Conservation (phyloP, 176 grass and related monocot genomes). For the Secale cereale region DNA sequence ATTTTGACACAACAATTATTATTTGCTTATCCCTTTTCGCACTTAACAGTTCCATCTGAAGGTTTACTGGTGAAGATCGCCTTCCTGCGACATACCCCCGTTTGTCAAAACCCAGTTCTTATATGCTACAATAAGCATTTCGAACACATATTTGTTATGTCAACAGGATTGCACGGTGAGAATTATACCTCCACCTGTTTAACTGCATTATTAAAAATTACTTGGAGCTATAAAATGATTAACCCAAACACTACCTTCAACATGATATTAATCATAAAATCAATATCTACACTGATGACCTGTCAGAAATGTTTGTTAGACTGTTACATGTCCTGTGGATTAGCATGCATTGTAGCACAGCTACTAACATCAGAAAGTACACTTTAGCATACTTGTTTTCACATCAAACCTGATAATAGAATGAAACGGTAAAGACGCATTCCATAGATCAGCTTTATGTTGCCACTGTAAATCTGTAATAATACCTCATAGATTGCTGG, state of each 20-base stretch:
- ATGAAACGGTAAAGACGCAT: background rate
- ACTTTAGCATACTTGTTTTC: slow-evolving; percentile 3
- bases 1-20: slow-evolving; percentile 41
- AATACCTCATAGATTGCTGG: background rate
- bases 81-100: background rate
- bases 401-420: slow-evolving; percentile 28
- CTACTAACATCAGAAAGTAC: background rate
- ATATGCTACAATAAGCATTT: background rate
- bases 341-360: background rate
- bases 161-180: background rate
- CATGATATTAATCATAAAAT: background rate
- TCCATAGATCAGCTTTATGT: slow-evolving; percentile 6
- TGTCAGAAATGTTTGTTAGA: slow-evolving; percentile 16
- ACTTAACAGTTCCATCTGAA: slow-evolving; percentile 13
- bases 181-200: background rate
- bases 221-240: slow-evolving; percentile 10
- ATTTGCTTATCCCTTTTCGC: slow-evolving; percentile 35
- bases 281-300: background rate
- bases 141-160: background rate
- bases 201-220: background rate
- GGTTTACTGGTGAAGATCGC: background rate
- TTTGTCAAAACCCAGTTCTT: slow-evolving; percentile 8
- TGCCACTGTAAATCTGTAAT: slow-evolving; percentile 2
- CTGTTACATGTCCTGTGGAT: background rate
- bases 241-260: background rate